Base-by-base conservation (phyloP, 805 yeast genomes). In the Yarrowia osloensis region DNA sequence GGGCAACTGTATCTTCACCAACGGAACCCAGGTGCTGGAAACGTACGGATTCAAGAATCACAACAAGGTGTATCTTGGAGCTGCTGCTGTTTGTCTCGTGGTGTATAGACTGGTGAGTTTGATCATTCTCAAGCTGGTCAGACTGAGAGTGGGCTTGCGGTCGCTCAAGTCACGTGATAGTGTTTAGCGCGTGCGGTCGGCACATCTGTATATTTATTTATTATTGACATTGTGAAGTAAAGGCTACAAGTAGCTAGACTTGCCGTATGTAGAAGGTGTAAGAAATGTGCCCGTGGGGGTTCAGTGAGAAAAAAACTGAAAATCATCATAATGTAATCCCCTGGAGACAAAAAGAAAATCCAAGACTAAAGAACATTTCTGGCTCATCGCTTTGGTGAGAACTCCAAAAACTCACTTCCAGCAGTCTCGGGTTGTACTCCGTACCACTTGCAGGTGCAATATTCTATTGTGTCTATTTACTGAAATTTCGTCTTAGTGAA, bases 11-110 rank as follows among this genome's bases (percentile, higher is more conserved):
- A 70, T 77, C 6, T 80, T 86, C 70, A 72, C 77, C 13, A 81
- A 81, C 15, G 93, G 93, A 1, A 75, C 77, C 22, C 83, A 82
- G 19, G 90, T 88, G 5, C 74, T 87, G 59, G 80, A 81, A n/a
- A 75, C 79, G 17, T 88, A 86, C 69, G 76, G 81, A 3, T 70
- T 88, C 37, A 74, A 76, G 9, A 66, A 69, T 11, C 65, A 67
- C 44, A 67, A 68, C 17, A 66, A 67, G 19, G 55, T 67, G 7
- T 73, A 69, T 49, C 67, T 73, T 1, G 76, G 73, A 4, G 74
- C 69, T 21, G 39, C 74, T 21, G 69, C 70, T 15, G 76, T 65
- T 1, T 69, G 73, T 37, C 62, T 73, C 28, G 69, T 74, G 33
- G 49, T 74, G 5, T 74, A 74, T 62, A 70, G 77, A 19, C 28